Base-by-base conservation (phyloP, 1,139 yeast species). In the Diutina mesorugosa region DNA sequence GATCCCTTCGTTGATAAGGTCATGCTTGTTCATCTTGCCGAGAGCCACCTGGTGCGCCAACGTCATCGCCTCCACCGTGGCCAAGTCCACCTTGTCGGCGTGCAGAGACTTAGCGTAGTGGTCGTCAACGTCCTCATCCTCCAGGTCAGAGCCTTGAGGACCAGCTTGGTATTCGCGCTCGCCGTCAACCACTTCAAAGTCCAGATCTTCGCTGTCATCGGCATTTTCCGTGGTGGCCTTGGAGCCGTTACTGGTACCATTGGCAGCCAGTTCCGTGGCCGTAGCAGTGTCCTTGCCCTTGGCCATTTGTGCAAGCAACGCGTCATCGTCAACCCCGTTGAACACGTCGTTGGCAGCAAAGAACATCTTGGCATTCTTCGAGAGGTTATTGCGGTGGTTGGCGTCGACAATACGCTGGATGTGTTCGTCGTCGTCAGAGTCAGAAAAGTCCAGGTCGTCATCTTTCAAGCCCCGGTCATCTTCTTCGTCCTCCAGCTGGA, bases 41-140 rank as follows among this genome's bases (percentile, higher is more conserved):
- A 90, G 72, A 0, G 99, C 99, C 55, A 95, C 78, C 70, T 93
- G 91, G 67, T 95, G 99, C 0, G 99, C 99, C 65, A 93, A 76
- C 0, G 99, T 93, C 99, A 95, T 95, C 6, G 97, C 97, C 69
- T 90, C 96, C 0, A 88, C 96, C 1, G 97, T 90, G 47, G 52
- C 56, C 29, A 54, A 32, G 28, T 46, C 45, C 2, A 32, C 46
- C 50, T 54, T 45, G 12, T 45, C 41, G 21, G 21, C 7, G 45
- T 52, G 47, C 48, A 45, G 35, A 21, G n/a, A 21, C 41, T 52
- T 28, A 2, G 12, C 9, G 45, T 38, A 38, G n/a, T 47, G 29
- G 7, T 28, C 35, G 30, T 72, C 65, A 59, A 72, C 65, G 56
- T 69, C 66, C 16, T 64, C 69, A 48, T 73, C 78, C 56, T 76